Percentiles rank a stretch among this genome's conserved stretches.
These are phyloP conservation scores for Stevia rebaudiana DNA, from an alignment of 140 eudicot genomes.

Conservation along the genomic window DNA sequence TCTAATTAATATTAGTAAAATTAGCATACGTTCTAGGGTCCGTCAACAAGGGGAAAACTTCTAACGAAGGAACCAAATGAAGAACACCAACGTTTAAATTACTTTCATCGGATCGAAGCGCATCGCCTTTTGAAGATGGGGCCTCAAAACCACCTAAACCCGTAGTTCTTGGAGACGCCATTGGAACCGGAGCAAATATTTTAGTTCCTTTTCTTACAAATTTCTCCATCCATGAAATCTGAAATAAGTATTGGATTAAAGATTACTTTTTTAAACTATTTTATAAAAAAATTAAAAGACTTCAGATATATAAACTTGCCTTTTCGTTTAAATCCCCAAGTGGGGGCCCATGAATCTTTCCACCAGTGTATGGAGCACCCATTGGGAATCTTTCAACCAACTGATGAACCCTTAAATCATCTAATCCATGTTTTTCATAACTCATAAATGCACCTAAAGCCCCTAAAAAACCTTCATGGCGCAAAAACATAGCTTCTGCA, in stretches of 20 bases:
- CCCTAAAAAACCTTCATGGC: slow-evolving; percentile 98
- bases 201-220: slow-evolving; percentile 84
- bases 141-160: slow-evolving; percentile 99
- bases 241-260: slow-evolving; percentile 24
- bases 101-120: slow-evolving; percentile 81
- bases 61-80: slow-evolving; percentile 86
- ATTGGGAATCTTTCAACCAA: slow-evolving; percentile 95
- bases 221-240: slow-evolving; percentile 99
- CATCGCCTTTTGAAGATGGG: slow-evolving; percentile 80
- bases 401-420: slow-evolving; percentile 95
- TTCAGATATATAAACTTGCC: slow-evolving; percentile 66
- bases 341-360: slow-evolving; percentile 94
- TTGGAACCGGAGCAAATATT: slow-evolving; percentile 95
- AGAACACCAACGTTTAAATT: slow-evolving; percentile 85
- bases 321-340: slow-evolving; percentile 87
- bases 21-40: slow-evolving; percentile 70
- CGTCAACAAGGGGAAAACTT: slow-evolving; percentile 84
- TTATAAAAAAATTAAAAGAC: too few relatives aligned
- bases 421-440: slow-evolving; percentile 93
- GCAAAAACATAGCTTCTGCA: slow-evolving; percentile 90
- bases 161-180: slow-evolving; percentile 79
- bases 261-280: background rate
- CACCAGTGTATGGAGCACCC: slow-evolving; percentile 97
- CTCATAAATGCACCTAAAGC: slow-evolving; percentile 99
- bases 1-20: background rate